Conservation (phyloP, 768 basidiomycete genomes). For the Lactarius trivialis region DNA sequence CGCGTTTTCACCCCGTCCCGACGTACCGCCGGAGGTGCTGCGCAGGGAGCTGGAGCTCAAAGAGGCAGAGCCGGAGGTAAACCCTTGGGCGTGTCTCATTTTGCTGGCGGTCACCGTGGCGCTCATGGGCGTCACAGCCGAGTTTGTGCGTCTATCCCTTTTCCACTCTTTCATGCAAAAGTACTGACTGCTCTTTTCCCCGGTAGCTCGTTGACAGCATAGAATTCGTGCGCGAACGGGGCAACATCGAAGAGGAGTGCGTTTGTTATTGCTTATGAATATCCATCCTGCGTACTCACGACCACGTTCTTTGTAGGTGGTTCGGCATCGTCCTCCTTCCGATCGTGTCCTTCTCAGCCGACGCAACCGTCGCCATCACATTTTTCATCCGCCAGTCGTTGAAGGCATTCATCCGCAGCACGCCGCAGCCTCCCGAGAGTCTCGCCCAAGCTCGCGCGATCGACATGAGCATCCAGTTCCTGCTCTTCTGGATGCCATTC, state of each 20-base stretch:
- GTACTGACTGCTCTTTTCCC: background rate
- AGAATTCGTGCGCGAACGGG: conserved; percentile 41
- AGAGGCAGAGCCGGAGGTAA: conserved; percentile 48
- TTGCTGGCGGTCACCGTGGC: conserved; percentile 48
- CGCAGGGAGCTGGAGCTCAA: conserved; percentile 36
- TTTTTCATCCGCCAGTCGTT: conserved; percentile 47
- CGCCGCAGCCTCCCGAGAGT: conserved; percentile 41
- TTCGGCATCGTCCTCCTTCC: conserved; percentile 70
- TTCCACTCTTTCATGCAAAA: background rate
- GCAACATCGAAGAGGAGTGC: conserved; percentile 48
- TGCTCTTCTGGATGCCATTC: conserved; percentile 74
- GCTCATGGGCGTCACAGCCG: conserved; percentile 62
- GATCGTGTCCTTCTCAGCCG: conserved; percentile 65
- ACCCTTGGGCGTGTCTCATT: conserved; percentile 54
- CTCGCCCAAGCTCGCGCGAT: conserved; percentile 65
- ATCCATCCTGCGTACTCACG: background rate
- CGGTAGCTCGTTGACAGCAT: conserved; percentile 60
- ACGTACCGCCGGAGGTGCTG: conserved; percentile 32
- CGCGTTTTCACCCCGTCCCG: conserved; percentile 35
- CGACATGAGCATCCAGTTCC: conserved; percentile 73
- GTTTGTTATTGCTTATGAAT: conserved; percentile 15
- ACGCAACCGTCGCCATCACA: conserved; percentile 53
- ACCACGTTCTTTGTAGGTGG: conserved; percentile 38
- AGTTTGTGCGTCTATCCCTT: conserved; percentile 46
- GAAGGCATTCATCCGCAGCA: conserved; percentile 31